Conservation (phyloP, 805 yeast species). For the Cyberlindnera subsufficiens region DNA sequence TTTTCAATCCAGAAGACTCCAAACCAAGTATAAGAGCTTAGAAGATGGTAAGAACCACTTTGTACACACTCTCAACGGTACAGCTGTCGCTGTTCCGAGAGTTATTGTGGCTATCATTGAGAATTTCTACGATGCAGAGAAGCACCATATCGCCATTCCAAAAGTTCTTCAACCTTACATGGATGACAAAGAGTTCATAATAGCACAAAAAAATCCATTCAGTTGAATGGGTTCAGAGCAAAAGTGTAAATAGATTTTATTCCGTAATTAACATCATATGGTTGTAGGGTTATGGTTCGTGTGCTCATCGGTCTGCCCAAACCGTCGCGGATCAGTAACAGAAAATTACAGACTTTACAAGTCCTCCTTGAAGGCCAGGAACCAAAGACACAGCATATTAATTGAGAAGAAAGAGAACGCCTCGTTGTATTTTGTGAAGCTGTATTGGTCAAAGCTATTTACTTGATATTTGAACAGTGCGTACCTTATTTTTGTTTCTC, state of each 20-base stretch:
- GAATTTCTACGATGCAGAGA: conserved; percentile 62
- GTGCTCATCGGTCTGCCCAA: too few species aligned
- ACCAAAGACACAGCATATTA: too few species aligned
- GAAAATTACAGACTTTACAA: too few species aligned
- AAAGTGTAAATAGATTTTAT: not conserved
- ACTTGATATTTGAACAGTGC: too few species aligned
- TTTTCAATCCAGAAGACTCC: conserved; percentile 80
- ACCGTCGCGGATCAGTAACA: too few species aligned
- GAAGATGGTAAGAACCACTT: conserved; percentile 34
- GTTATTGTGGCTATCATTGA: conserved; percentile 87
- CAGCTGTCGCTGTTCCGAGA: conserved; percentile 93
- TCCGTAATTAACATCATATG: not conserved
- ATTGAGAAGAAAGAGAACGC: too few species aligned
- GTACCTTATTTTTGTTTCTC: too few species aligned
- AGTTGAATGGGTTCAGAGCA: not conserved
- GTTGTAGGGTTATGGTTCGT: too few species aligned
- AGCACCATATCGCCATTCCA: conserved; percentile 57
- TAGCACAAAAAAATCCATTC: conserved; percentile 2
- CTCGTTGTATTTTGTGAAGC: too few species aligned
- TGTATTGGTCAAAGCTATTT: too few species aligned
- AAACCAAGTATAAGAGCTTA: conserved; percentile 46
- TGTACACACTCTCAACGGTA: conserved; percentile 87
- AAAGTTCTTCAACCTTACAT: conserved; percentile 60
- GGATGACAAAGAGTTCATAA: conserved; percentile 45
- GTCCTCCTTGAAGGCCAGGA: too few species aligned